Evolutionary conservation across 768 basidiomycete species (phyloP).

Genomic region (Suillus weaverae): DNA sequence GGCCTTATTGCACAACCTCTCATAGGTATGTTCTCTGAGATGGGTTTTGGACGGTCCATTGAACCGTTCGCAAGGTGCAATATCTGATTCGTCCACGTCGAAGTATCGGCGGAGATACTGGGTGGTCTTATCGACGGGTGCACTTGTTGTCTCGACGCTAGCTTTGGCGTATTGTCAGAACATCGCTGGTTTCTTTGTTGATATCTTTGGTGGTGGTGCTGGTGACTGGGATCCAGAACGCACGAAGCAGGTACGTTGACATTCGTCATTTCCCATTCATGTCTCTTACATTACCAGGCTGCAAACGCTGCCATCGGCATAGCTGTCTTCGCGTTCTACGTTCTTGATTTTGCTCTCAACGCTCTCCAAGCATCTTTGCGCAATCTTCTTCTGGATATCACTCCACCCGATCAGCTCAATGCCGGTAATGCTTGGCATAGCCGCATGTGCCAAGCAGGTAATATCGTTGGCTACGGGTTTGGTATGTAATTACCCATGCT

Average conservation of each 20-base stretch:
- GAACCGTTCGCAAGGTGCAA: conserved; percentile 59
- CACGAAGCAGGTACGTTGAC: conserved; percentile 51
- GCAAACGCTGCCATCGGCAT: conserved; percentile 75
- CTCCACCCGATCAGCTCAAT: conserved; percentile 86
- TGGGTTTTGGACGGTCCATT: conserved; percentile 7
- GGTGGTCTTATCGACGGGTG: conserved; percentile 84
- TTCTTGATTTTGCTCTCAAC: conserved; percentile 97
- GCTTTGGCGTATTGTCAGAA: conserved; percentile 81
- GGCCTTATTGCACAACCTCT: conserved; percentile 96
- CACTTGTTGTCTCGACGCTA: conserved; percentile 76
- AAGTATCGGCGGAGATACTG: conserved; percentile 90
- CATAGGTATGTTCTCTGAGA: conserved; percentile 63
- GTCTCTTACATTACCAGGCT: conserved; percentile 41
- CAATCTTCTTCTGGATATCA: conserved; percentile 90
- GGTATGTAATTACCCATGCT: conserved; percentile 45
- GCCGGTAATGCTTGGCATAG: conserved; percentile 99
- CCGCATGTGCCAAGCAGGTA: conserved; percentile 94
- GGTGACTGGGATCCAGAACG: conserved; percentile 88
- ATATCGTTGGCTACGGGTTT: conserved; percentile 92
- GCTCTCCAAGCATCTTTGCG: conserved; percentile 90
- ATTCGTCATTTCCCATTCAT: neutral
- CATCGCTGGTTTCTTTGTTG: conserved; percentile 72
- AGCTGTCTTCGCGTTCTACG: conserved; percentile 87
- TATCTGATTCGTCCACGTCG: conserved; percentile 92
- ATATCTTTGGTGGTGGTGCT: conserved; percentile 68